Percentiles rank a stretch among this genome's conserved stretches.
phyloP scores from a whole-genome alignment of 345 rosid species.

The Salix arbutifolia region DNA sequence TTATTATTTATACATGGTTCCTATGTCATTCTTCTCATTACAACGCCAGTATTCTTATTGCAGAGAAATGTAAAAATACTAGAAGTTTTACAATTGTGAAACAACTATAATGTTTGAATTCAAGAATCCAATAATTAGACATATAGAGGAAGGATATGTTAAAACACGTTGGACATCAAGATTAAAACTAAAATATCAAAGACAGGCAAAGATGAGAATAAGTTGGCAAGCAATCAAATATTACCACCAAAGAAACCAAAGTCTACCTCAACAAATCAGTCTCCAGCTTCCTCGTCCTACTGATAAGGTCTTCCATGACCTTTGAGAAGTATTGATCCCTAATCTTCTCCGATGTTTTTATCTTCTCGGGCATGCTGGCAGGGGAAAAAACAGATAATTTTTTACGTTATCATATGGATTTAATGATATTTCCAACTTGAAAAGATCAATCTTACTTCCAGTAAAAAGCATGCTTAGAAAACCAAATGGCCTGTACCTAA shows the following conservation, averaged over 20 bases:
- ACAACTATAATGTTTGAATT: background rate
- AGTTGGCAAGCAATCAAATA: background rate
- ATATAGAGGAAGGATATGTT: background rate
- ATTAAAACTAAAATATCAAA: background rate
- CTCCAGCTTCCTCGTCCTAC: conserved; percentile 55
- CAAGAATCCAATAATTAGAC: background rate
- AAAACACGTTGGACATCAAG: background rate
- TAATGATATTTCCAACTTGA: background rate
- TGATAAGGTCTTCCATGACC: conserved; percentile 51
- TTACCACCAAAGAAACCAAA: background rate
- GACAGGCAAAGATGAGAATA: background rate
- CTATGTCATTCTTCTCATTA: background rate
- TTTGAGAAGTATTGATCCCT: conserved; percentile 45
- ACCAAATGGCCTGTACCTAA: background rate
- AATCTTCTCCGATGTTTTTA: conserved; percentile 30
- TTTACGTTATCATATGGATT: background rate
- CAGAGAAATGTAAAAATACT: background rate
- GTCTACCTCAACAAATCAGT: conserved; percentile 53
- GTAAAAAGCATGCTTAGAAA: background rate
- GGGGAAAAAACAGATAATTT: background rate
- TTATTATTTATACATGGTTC: background rate
- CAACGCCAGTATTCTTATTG: background rate
- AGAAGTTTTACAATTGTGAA: background rate
- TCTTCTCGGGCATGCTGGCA: conserved; percentile 38
- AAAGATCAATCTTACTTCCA: conserved; percentile 1